Base-by-base conservation (phyloP, 2,329 filamentous ascomycete species). In the Xylariales sp. region DNA sequence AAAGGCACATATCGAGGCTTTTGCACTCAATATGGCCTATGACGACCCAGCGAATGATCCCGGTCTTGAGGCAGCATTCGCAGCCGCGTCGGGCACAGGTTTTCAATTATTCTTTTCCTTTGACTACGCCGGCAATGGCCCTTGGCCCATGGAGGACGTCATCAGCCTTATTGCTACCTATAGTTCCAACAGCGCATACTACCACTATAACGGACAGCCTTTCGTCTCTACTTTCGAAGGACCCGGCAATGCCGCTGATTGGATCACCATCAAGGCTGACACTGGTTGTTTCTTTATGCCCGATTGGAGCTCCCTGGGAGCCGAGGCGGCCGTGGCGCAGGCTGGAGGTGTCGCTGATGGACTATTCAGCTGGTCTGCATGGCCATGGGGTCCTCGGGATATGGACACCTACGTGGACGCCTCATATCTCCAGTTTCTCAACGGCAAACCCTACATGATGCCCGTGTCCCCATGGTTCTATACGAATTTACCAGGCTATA, bases 401-500 rank as follows among this genome's bases (percentile, higher is more conserved):
- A 43, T 43, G 38, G 34, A 31, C 25, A 43, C 41, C 13, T 27
- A 34, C 18, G 48, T 28, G 13, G 47, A 50, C 14, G 38, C 44
- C 7, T 40, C 43, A 4, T 51, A 49, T 32, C 14, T 34, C 3
- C 10, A 30, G 5, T 43, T 34, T 17, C 37, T 50, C 6, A 18
- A 19, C 8, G 43, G 35, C 14, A 48, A 46, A 19, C 44, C 54
- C 1, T 64, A 60, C 46, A 75, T 77, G 67, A 75, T 75, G 70
- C 65, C 71, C 3, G 67, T 76, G n/a, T 70, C 70, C 0, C 74
- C 75, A 0, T 78, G 73, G 74, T 79, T 79, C 55, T 79, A 70
- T 54, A 79, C 78, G 33, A 73, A 78, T 41, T 59, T 81, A 4
- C 69, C 74, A 0, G 60, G 62, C 6, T 81, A 68, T 48, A 55